phyloP scores from a whole-genome alignment of 2,329 filamentous ascomycete genomes.

The Neopestalotiopsis sp. region DNA sequence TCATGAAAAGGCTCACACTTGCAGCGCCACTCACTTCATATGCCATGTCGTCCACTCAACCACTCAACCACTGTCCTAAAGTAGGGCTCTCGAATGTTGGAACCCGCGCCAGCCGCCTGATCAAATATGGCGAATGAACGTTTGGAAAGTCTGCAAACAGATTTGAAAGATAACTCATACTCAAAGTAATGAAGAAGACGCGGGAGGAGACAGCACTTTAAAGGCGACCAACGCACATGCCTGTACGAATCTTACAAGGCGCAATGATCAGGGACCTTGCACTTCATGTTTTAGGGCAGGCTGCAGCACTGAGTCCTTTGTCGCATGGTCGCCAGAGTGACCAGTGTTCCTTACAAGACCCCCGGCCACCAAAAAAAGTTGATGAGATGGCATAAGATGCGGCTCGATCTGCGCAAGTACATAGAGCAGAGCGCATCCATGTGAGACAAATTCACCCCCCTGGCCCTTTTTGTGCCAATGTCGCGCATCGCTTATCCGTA shows the following conservation, averaged over 20 bases:
- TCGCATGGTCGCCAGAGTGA: neutral
- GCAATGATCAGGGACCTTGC: neutral
- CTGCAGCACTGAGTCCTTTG: neutral
- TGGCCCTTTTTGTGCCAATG: neutral
- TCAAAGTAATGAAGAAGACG: too few relatives aligned
- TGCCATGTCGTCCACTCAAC: neutral
- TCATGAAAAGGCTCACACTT: neutral
- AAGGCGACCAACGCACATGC: neutral
- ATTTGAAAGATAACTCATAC: neutral
- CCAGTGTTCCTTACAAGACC: neutral
- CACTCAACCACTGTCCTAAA: neutral
- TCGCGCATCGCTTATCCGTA: neutral
- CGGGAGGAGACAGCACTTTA: neutral
- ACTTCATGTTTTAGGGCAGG: neutral
- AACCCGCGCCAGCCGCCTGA: neutral
- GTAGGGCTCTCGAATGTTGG: neutral
- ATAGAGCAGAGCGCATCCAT: neutral
- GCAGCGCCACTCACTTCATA: neutral
- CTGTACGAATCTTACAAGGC: too few relatives aligned
- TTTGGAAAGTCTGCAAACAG: neutral
- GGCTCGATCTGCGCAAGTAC: neutral
- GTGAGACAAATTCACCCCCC: neutral
- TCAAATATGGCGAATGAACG: neutral
- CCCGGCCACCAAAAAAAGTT: neutral
- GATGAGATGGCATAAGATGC: conserved; percentile 1